Percentiles rank a stretch among this genome's conserved stretches.
phyloP scores from a whole-genome alignment of 768 basidiomycete genomes.

The Paxillus rubicundulus region DNA sequence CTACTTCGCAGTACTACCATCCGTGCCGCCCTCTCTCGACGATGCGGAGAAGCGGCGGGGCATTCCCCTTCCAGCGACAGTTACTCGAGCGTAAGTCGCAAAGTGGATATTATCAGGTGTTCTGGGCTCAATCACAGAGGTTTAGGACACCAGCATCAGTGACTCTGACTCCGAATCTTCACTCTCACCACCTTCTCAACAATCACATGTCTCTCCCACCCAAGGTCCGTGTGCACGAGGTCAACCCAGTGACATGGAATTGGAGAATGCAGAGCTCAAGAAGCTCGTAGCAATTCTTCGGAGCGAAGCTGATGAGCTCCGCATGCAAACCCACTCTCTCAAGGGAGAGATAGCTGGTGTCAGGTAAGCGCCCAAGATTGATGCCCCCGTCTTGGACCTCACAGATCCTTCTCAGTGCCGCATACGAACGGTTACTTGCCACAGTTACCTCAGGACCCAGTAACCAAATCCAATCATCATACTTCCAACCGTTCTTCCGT shows the following conservation, averaged over 20 bases:
- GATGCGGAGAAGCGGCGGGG: not conserved
- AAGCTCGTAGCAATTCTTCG: not conserved
- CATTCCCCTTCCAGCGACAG: not conserved
- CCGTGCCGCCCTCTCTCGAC: not conserved
- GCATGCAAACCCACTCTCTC: not conserved
- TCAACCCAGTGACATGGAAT: not conserved
- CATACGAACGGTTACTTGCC: not conserved
- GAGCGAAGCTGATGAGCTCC: not conserved
- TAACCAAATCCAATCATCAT: not conserved
- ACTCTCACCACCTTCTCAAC: not conserved
- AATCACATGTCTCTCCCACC: not conserved
- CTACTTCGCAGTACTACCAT: too few species aligned
- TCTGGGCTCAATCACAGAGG: not conserved
- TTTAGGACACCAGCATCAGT: not conserved
- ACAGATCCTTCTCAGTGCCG: not conserved
- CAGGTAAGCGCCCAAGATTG: not conserved
- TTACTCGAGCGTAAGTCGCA: not conserved
- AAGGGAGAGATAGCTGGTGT: not conserved
- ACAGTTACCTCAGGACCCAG: not conserved
- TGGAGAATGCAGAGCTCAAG: not conserved
- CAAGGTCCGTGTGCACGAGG: not conserved
- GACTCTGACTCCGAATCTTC: not conserved
- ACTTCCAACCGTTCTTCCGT: constrained; percentile 5
- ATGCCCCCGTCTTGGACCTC: not conserved
- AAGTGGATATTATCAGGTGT: too few species aligned